These are phyloP conservation scores for Xylariaceae sp. DNA, from an alignment of 2,329 filamentous ascomycete species.

Conservation along the genomic window DNA sequence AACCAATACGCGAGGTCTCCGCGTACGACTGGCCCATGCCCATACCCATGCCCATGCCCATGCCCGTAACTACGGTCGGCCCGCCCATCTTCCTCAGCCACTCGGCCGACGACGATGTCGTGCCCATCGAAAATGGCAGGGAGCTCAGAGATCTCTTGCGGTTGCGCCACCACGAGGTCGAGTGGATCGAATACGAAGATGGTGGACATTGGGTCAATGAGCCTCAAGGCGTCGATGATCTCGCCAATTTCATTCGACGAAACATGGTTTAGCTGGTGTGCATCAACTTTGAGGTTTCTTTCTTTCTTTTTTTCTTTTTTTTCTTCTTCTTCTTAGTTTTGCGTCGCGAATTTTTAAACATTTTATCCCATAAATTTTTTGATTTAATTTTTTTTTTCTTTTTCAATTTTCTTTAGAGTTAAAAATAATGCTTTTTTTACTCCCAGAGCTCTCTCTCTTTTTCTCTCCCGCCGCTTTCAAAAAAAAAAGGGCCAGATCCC, in stretches of 20 bases:
- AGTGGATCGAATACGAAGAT: conserved; percentile 29
- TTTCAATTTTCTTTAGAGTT: too few species aligned
- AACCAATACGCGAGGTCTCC: neutral
- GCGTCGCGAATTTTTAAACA: too few species aligned
- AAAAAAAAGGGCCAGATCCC: too few species aligned
- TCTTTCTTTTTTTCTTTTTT: too few species aligned
- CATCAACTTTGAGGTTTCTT: too few species aligned
- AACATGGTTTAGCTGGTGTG: too few species aligned
- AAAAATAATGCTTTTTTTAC: too few species aligned
- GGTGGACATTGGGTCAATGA: conserved; percentile 24
- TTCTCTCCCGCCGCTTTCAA: too few species aligned
- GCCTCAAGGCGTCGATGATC: conserved; percentile 23
- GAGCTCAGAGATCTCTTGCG: conserved; percentile 21
- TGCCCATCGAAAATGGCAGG: conserved; percentile 26
- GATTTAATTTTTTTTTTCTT: too few species aligned
- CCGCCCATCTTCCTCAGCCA: conserved; percentile 29
- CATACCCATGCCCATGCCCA: neutral
- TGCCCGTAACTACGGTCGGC: neutral
- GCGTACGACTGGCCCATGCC: neutral
- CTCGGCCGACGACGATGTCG: conserved; percentile 26
- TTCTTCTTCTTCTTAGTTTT: too few species aligned
- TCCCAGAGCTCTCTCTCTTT: too few species aligned
- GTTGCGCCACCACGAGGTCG: conserved; percentile 9
- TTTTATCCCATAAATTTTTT: too few species aligned
- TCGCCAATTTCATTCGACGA: conserved; percentile 13